A percentile compares a stretch with the other conserved stretches of the same genome.
Conservation (phyloP, 2,329 filamentous ascomycete genomes). For the Colletotrichum coccodes region DNA sequence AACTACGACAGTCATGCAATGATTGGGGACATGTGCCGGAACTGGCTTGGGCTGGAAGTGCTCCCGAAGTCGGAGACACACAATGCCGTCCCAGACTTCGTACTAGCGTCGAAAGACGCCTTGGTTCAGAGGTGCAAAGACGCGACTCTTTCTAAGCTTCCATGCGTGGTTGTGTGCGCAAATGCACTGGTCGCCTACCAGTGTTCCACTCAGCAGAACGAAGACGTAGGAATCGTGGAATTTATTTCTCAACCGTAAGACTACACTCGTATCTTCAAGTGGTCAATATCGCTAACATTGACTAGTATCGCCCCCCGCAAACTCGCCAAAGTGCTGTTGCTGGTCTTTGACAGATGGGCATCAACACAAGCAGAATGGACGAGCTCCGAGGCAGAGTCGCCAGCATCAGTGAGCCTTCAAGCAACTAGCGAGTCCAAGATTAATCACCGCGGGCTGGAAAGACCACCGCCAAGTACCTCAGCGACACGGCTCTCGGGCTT, state of each 20-base stretch:
- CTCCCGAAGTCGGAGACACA: background rate
- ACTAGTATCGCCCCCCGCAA: conserved; percentile 46
- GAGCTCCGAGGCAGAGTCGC: background rate
- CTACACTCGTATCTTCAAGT: too few relatives aligned
- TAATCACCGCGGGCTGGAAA: background rate
- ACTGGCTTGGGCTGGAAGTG: background rate
- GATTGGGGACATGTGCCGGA: conserved; percentile 31
- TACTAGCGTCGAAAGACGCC: background rate
- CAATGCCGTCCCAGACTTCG: background rate
- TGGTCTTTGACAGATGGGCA: background rate
- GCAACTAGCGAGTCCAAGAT: background rate
- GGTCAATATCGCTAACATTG: background rate
- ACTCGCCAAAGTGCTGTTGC: conserved; percentile 42
- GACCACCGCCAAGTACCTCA: fast-evolving
- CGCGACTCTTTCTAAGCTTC: background rate
- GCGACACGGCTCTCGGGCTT: background rate
- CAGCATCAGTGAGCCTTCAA: background rate
- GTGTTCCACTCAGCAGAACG: conserved; percentile 29
- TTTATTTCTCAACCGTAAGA: conserved; percentile 49
- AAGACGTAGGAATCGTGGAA: conserved; percentile 39
- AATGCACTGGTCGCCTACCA: conserved; percentile 41
- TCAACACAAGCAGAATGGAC: background rate
- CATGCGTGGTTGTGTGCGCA: conserved; percentile 42
- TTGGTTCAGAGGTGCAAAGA: background rate
- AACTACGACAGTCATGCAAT: background rate